Base-by-base conservation (phyloP, 2,329 filamentous ascomycete species). In the Neofusicoccum kwambonambiense region DNA sequence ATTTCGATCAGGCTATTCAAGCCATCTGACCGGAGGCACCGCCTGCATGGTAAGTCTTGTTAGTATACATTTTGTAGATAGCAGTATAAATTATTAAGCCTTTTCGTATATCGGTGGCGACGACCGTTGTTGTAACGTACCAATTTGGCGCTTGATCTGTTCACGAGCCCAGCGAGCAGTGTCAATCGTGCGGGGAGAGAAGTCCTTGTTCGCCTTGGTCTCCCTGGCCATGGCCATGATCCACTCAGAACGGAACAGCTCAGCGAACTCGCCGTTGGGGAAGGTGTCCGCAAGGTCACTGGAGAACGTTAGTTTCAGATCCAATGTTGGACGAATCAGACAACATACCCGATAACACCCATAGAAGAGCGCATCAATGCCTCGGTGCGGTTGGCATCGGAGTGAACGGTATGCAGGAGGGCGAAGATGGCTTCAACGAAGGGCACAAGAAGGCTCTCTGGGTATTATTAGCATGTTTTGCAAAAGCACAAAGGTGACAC, bases 91-190 rank as follows among this genome's bases (percentile, higher is more conserved):
- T 19, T 56, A 56, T 7, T 22, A 22, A 11, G n/a, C 19, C 9
- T 13, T 56, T 19, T 8, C 12, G 27, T 31, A 31, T 31, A 31
- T 31, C 27, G 27, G 27, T 31, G 27, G 27, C 27, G 27, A 49
- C 1, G 45, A 49, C 19, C 11, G 17, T 5, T 17, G 3, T 17
- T 17, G 3, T 17, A 4, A 50, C 62, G 12, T 64, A 80, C 78
- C 78, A 61, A 89, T 80, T 80, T 99, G 95, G 72, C 92, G 90
- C 86, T 97, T 98, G 77, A 98, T 93, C 78, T 97, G 93, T 80
- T 98, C 95, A 67, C 94, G 90, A 68, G 95, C 93, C 95, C 95
- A 99, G 72, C 94, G 90, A 75, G 95, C 95, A 52, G 95, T 98
- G 70, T 97, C 92, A 69, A 95, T 89, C 3, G 95, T 99, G 68